Evolutionary conservation across 2,329 filamentous ascomycete species (phyloP).

Genomic region (Alternaria panax): DNA sequence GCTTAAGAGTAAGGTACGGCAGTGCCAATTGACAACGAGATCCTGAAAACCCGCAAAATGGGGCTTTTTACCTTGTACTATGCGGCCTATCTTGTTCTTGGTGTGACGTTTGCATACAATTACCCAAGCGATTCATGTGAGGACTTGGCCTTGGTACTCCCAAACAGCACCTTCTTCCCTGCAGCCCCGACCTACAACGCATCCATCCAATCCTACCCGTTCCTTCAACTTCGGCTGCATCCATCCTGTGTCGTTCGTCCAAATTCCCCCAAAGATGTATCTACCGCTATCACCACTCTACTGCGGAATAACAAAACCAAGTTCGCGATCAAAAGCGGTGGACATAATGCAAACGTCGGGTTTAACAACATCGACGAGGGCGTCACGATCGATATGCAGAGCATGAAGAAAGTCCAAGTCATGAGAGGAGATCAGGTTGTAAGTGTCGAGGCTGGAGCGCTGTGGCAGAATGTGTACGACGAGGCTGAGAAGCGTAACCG

Average conservation of each 20-base stretch:
- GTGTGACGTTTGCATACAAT: background rate
- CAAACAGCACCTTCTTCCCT: slow-evolving; percentile 26
- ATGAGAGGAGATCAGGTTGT: slow-evolving; percentile 23
- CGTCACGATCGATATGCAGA: slow-evolving; percentile 43
- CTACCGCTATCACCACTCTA: slow-evolving; percentile 23
- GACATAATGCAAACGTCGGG: slow-evolving; percentile 31
- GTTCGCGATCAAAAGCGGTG: slow-evolving; percentile 36
- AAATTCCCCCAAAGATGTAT: slow-evolving; percentile 26
- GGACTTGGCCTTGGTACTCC: slow-evolving; percentile 21
- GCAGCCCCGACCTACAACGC: slow-evolving; percentile 30
- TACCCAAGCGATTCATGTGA: slow-evolving; percentile 15
- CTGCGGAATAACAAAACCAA: slow-evolving; percentile 17
- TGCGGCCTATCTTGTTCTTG: slow-evolving; percentile 2
- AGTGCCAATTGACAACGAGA: background rate
- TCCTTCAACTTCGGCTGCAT: slow-evolving; percentile 25
- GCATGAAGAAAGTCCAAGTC: slow-evolving; percentile 29
- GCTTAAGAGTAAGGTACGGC: background rate
- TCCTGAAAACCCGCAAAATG: background rate
- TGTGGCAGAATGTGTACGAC: slow-evolving; percentile 50
- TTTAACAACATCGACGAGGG: slow-evolving; percentile 43
- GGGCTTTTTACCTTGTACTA: background rate
- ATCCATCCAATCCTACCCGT: slow-evolving; percentile 33
- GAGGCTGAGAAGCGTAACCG: slow-evolving; percentile 26
- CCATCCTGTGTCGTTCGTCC: slow-evolving; percentile 35
- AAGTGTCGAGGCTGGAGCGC: slow-evolving; percentile 33